phyloP scores from a whole-genome alignment of 805 yeast species.

The Ogataea trehalophila region DNA sequence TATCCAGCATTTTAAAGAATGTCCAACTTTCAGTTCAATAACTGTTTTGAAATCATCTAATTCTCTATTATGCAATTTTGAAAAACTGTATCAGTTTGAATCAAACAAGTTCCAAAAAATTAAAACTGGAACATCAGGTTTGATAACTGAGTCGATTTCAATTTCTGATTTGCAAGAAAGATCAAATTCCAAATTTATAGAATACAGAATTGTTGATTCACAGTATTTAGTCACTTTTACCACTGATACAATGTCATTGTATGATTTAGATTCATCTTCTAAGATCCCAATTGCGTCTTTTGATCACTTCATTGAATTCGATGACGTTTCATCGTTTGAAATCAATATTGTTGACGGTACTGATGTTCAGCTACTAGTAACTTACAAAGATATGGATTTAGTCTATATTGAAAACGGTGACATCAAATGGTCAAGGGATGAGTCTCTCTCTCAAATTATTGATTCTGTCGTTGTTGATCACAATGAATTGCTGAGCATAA shows the following conservation, averaged over 20 bases:
- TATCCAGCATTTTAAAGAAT: slow-evolving; percentile 4
- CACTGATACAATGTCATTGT: slow-evolving; percentile 7
- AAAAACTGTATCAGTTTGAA: slow-evolving; percentile 10
- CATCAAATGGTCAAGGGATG: slow-evolving; percentile 40
- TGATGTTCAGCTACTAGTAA: slow-evolving; percentile 10
- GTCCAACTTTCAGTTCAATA: slow-evolving; percentile 9
- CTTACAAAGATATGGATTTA: slow-evolving; percentile 11
- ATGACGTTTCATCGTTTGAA: slow-evolving; percentile 11
- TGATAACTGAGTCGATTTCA: slow-evolving; percentile 2
- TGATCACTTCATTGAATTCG: slow-evolving; percentile 14
- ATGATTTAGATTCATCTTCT: slow-evolving; percentile 16
- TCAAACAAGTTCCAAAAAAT: slow-evolving; percentile 5
- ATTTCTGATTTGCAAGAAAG: not conserved
- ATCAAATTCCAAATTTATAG: not conserved
- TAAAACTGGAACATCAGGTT: slow-evolving; percentile 1
- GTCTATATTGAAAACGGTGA: slow-evolving; percentile 20
- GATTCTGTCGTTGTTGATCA: slow-evolving; percentile 31
- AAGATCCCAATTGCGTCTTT: not conserved
- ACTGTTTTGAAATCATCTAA: slow-evolving; percentile 1
- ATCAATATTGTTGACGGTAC: slow-evolving; percentile 5
- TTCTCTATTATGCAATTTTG: slow-evolving; percentile 8
- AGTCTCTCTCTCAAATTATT: slow-evolving; percentile 34
- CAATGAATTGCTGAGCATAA: slow-evolving; percentile 15
- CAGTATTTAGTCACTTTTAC: slow-evolving; percentile 19
- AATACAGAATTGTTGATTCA: slow-evolving; percentile 9